phyloP scores from a whole-genome alignment of 1,284 basidiomycete genomes.

The Wallemia hederae region DNA sequence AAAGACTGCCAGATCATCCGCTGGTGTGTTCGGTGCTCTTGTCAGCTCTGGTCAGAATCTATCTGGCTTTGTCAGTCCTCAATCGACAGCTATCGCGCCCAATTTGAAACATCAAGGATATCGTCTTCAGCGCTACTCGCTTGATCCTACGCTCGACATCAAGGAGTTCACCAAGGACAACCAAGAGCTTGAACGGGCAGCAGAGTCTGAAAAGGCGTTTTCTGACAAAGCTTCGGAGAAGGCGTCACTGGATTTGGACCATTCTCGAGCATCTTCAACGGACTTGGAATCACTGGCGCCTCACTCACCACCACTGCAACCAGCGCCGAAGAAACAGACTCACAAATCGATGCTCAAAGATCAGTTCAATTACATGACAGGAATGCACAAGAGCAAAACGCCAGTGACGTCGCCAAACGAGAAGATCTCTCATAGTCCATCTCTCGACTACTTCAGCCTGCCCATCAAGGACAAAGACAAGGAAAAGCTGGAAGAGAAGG shows the following conservation, averaged over 20 bases:
- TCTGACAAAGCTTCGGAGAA: no score
- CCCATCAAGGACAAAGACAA: constrained; percentile 18
- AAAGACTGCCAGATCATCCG: constrained; percentile 25
- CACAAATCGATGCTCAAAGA: constrained; percentile 2
- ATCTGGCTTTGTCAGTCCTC: constrained; percentile 23
- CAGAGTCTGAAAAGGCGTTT: background rate
- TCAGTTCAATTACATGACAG: constrained; percentile 9
- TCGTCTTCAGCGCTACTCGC: constrained; percentile 15
- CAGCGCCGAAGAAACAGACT: constrained; percentile 7
- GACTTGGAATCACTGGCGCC: background rate
- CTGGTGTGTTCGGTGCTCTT: constrained; percentile 40
- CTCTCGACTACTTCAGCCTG: constrained; percentile 14
- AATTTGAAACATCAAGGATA: constrained; percentile 24
- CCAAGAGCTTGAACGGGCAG: background rate
- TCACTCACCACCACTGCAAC: constrained; percentile 6
- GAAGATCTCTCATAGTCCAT: constrained; percentile 3
- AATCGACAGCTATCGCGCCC: constrained; percentile 27
- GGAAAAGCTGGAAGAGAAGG: constrained; percentile 22
- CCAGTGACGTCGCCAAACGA: constrained; percentile 4
- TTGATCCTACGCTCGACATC: constrained; percentile 6
- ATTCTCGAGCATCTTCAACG: background rate
- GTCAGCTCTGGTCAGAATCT: constrained; percentile 5
- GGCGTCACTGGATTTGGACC: background rate
- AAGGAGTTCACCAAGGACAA: constrained; percentile 1
- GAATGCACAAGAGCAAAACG: constrained; percentile 14